Percentiles rank a stretch among this genome's conserved stretches.
Conservation (phyloP, 2,329 filamentous ascomycete genomes). For the Spiromastix sp. region DNA sequence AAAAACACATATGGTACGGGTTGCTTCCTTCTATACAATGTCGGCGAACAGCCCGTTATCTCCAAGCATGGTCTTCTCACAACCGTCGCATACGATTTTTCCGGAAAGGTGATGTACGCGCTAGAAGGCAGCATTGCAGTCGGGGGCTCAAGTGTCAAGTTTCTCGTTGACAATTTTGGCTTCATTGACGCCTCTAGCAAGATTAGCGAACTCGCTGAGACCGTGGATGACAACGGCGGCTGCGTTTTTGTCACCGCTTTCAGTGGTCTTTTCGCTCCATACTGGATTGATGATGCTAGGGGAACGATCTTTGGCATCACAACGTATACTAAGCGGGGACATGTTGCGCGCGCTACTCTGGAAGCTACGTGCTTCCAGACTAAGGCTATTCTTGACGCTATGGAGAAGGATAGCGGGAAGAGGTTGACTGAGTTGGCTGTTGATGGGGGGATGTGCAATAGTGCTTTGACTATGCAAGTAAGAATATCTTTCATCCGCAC, state of each 20-base stretch:
- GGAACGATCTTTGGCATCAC: constrained; percentile 80
- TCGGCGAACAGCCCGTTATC: constrained; percentile 73
- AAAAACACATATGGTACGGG: constrained; percentile 92
- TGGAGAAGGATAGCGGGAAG: constrained; percentile 77
- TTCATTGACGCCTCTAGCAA: constrained; percentile 52
- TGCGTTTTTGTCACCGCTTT: constrained; percentile 85
- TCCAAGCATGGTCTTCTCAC: constrained; percentile 72
- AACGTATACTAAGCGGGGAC: constrained; percentile 72
- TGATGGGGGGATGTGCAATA: constrained; percentile 84
- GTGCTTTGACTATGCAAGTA: constrained; percentile 76
- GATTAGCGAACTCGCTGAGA: constrained; percentile 54
- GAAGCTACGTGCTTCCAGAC: constrained; percentile 91
- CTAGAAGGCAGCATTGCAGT: constrained; percentile 78
- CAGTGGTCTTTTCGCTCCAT: constrained; percentile 80
- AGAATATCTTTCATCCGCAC: constrained; percentile 10
- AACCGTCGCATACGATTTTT: constrained; percentile 79
- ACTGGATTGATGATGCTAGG: constrained; percentile 90
- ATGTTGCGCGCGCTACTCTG: constrained; percentile 79
- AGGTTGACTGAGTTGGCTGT: constrained; percentile 67
- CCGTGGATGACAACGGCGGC: constrained; percentile 66
- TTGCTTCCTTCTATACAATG: constrained; percentile 82
- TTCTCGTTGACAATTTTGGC: constrained; percentile 55
- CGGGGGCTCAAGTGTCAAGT: constrained; percentile 73
- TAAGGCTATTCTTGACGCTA: constrained; percentile 81
- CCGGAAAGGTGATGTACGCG: constrained; percentile 60